Evolutionary conservation across 768 basidiomycete genomes (phyloP).

Genomic region (Rhizopogon salebrosus): DNA sequence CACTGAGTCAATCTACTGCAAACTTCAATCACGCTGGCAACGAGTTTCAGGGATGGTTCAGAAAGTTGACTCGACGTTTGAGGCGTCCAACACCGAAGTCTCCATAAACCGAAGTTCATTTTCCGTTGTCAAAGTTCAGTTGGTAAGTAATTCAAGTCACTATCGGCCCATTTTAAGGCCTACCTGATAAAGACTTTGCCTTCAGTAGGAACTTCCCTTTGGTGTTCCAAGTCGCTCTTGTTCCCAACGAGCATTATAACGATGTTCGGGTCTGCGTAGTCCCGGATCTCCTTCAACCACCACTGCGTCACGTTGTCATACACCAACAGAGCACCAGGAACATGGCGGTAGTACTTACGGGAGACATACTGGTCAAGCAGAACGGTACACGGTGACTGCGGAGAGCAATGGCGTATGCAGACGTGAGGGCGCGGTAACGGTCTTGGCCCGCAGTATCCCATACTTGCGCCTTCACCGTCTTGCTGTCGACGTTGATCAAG

Average conservation of each 20-base stretch:
- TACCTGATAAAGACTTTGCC: constrained; percentile 87
- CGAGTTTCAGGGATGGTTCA: too few relatives aligned
- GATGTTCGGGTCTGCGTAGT: constrained; percentile 90
- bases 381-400: neutral
- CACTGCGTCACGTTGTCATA: constrained; percentile 93
- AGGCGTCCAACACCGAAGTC: too few relatives aligned
- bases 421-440: constrained; percentile 95
- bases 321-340: constrained; percentile 86
- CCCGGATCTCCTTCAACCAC: constrained; percentile 95
- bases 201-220: constrained; percentile 97
- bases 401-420: constrained; percentile 57
- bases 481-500: constrained; percentile 90
- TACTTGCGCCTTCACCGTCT: constrained; percentile 97
- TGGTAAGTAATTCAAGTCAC: neutral
- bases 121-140: too few relatives aligned
- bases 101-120: too few relatives aligned
- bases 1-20: too few relatives aligned
- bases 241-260: constrained; percentile 97
- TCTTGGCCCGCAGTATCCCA: constrained; percentile 99
- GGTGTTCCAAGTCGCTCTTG: constrained; percentile 98
- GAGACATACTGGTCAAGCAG: neutral
- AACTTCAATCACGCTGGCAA: too few relatives aligned
- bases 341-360: constrained; percentile 91
- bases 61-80: neutral
- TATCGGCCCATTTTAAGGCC: constrained; percentile 26